phyloP scores from a whole-genome alignment of 495 filamentous ascomycete species.

The Lophium mytilinum region DNA sequence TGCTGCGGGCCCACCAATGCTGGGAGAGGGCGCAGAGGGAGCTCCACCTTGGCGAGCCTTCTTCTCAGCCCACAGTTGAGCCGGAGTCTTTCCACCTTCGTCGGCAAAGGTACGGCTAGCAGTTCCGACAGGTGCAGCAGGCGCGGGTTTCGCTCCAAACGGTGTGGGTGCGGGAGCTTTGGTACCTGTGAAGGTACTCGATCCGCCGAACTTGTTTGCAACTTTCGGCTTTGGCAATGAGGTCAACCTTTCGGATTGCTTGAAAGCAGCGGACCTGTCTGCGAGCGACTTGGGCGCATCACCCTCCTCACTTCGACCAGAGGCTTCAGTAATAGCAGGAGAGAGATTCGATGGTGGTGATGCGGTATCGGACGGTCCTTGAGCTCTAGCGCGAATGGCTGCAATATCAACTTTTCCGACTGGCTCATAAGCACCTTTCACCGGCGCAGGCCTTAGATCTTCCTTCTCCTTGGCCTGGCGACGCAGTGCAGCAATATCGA shows the following conservation, averaged over 20 bases:
- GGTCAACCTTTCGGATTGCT: conserved; percentile 69
- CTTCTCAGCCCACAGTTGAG: conserved; percentile 94
- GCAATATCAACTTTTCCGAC: conserved; percentile 93
- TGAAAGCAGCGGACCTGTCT: conserved; percentile 60
- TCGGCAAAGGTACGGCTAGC: conserved; percentile 92
- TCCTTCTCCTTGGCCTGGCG: conserved; percentile 60
- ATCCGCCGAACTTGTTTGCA: conserved; percentile 69
- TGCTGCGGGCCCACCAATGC: conserved; percentile 37
- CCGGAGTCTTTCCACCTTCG: conserved; percentile 89
- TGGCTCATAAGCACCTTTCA: conserved; percentile 89
- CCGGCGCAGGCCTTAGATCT: conserved; percentile 69
- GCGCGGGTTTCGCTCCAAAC: conserved; percentile 46
- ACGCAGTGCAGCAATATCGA: conserved; percentile 86
- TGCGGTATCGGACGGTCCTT: conserved; percentile 46
- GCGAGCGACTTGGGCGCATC: conserved; percentile 50
- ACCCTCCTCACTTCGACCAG: conserved; percentile 31
- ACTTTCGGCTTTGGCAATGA: conserved; percentile 89
- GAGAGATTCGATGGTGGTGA: conserved; percentile 27
- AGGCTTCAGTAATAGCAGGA: conserved; percentile 36
- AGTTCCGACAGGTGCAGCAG: conserved; percentile 56
- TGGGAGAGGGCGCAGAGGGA: conserved; percentile 35
- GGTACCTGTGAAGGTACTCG: conserved; percentile 69
- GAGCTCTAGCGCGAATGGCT: conserved; percentile 74
- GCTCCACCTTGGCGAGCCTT: conserved; percentile 71
- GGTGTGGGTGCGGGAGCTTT: conserved; percentile 73